Base-by-base conservation (phyloP, 1,284 basidiomycete genomes). In the Ustilago loliicola region DNA sequence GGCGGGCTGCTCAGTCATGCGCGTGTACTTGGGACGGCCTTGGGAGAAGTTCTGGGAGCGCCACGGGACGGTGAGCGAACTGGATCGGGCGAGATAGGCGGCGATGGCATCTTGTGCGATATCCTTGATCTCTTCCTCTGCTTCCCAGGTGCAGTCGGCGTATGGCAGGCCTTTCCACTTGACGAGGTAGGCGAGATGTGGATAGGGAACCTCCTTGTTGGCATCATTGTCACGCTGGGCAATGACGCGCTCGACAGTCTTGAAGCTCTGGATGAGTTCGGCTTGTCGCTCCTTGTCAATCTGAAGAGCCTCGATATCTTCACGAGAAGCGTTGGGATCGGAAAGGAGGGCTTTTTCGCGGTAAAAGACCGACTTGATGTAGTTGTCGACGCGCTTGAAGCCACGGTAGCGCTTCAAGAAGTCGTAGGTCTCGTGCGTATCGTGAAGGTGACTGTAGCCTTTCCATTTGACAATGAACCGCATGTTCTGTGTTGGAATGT, bases 131-230 rank as follows among this genome's bases (percentile, higher is more conserved):
- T 96, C 93, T 68, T 92, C 91, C 58, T 88, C 87, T 27, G 83
- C 86, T 63, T 99, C 97, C 97, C 97, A 99, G 2, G 97, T 99
- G 86, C 94, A 94, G 81, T 98, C 93, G 68, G 94, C 92, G 88
- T 99, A 99, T 83, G 94, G 92, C 80, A 99, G 91, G 42, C 92
- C 93, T 84, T 91, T 92, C 97, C 97, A 99, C 88, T 99, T 99
- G 92, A 93, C 94, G 87, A 97, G 94, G 88, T 98, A 99, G 85
- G 96, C 92, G 47, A 92, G 90, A 66, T 88, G 87, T 3, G 86
- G 82, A 62, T 87, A 87, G 9, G 91, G 89, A 21, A 88, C 82
- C 54, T 91, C 91, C 42, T 91, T 90, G 25, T 87, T 87, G 27
- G 89, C 88, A 29, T 89, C 83, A 17, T 86, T 90, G 73, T 94